These are phyloP conservation scores for Sarcomyxa edulis DNA, from an alignment of 768 basidiomycete genomes.

Conservation along the genomic window DNA sequence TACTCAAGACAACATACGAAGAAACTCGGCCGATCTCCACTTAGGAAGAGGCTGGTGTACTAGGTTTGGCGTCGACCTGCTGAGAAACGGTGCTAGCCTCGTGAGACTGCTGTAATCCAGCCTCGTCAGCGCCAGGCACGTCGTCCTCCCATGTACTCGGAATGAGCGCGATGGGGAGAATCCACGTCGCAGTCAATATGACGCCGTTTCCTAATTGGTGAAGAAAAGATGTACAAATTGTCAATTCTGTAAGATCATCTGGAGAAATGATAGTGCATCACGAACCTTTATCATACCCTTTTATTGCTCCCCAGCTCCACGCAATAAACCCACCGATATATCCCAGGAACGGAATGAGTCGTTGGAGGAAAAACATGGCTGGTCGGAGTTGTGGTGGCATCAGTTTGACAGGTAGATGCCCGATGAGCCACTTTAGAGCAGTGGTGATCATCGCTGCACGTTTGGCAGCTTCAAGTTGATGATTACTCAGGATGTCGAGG, in stretches of 20 bases:
- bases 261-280: slow-evolving; percentile 7
- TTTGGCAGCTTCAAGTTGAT: slow-evolving; percentile 62
- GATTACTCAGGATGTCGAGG: slow-evolving; percentile 56
- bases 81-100: too few species aligned
- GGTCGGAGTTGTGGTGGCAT: slow-evolving; percentile 59
- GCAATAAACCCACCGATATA: slow-evolving; percentile 75
- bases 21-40: too few species aligned
- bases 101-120: too few species aligned
- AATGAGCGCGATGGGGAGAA: slow-evolving; percentile 69
- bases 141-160: slow-evolving; percentile 66
- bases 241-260: slow-evolving; percentile 5
- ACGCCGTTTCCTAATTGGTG: slow-evolving; percentile 59
- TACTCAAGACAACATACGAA: too few species aligned
- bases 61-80: too few species aligned
- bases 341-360: slow-evolving; percentile 57
- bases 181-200: slow-evolving; percentile 79
- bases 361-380: slow-evolving; percentile 53
- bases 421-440: slow-evolving; percentile 67
- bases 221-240: slow-evolving; percentile 1
- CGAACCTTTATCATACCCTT: slow-evolving; percentile 62
- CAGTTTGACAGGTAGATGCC: slow-evolving; percentile 52
- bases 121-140: too few species aligned
- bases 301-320: slow-evolving; percentile 73
- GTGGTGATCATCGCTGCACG: slow-evolving; percentile 72
- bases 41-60: too few species aligned